Evolutionary conservation across 2,329 filamentous ascomycete genomes (phyloP), one percentile per base, ranked within the genome.

Genomic region (Mycosphaerella arachidis): DNA sequence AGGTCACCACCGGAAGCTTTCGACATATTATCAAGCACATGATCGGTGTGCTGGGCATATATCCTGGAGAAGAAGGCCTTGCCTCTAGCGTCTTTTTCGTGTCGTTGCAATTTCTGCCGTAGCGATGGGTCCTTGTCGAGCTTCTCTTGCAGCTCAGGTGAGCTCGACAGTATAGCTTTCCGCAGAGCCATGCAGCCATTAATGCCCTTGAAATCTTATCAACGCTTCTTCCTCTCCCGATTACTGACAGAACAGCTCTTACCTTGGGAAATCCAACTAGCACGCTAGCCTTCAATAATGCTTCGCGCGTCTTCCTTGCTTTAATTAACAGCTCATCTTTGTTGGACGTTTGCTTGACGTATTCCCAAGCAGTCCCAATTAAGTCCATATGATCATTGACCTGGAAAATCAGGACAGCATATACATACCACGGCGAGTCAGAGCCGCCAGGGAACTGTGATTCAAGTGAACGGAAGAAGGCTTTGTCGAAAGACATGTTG

Each of bases 181-280:
- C 63, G 53, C 24, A 65, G 33, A 10, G 61, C 57, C 33, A 54
- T 63, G 53, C 57, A 64, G 6, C 58, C 63, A 18, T 66, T 66
- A n/a, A 66, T 66, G 24, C 62, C 63, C 59, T 56, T 20, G 6
- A 30, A 10, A 13, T 12, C 12, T 29, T 43, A 24, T 24, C 12
- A 40, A 10, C 35, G 43, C 24, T 9, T 1, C n/a, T 50, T 9
- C 20, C 27, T 8, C 24, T 27, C 13, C 18, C 45, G 33, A 27
- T 16, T 27, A 27, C 20, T 16, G 16, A 29, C 45, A 24, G 29
- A 18, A 24, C 3, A 35, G 35, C 20, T 48, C 30, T 48, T 37
- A 63, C 61, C 56, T 64, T 63, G 13, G 60, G 62, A 50, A 64
- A 64, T 6, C 64, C 64, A 13, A 66, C 59, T 12, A 66, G 52